These are phyloP conservation scores for Rhodosorus marinus DNA, from an alignment of 23 red algal genomes.

Conservation along the genomic window DNA sequence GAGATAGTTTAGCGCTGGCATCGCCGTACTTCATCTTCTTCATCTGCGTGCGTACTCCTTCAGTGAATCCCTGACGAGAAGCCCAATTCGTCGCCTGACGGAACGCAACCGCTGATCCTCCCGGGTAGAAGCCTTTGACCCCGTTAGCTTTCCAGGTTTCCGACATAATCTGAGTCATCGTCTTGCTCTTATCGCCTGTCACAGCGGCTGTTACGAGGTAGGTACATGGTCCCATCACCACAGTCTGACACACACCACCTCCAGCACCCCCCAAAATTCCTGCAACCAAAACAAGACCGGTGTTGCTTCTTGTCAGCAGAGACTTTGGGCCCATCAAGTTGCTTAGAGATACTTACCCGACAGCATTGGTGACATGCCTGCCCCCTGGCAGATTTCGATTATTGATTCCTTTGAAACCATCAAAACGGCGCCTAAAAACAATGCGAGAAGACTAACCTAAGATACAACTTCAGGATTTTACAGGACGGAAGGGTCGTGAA, in stretches of 20 bases:
- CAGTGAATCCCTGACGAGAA: slow-evolving; percentile 52
- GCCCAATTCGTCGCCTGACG: slow-evolving; percentile 92
- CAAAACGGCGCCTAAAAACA: slow-evolving; percentile 76
- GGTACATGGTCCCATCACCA: slow-evolving; percentile 52
- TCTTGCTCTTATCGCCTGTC: slow-evolving; percentile 22
- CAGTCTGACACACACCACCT: slow-evolving; percentile 70
- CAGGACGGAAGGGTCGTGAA: too few relatives aligned
- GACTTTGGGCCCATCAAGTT: too few relatives aligned
- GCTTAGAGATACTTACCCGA: too few relatives aligned
- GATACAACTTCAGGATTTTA: too few relatives aligned
- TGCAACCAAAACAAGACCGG: too few relatives aligned
- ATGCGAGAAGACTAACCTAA: too few relatives aligned
- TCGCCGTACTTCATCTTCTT: slow-evolving; percentile 12
- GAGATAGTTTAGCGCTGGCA: slow-evolving; percentile 21
- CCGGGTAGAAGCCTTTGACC: slow-evolving; percentile 63
- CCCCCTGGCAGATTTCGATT: slow-evolving; percentile 7
- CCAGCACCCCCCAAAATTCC: slow-evolving; percentile 45
- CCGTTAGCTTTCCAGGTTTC: slow-evolving; percentile 42
- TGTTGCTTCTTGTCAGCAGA: too few relatives aligned
- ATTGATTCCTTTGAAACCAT: slow-evolving; percentile 58
- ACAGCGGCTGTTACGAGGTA: slow-evolving; percentile 40
- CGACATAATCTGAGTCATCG: slow-evolving; percentile 4
- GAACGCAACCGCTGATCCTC: slow-evolving; percentile 77
- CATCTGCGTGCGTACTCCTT: slow-evolving; percentile 34
- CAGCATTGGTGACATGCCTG: slow-evolving; percentile 27